Percentiles rank a stretch among this genome's conserved stretches.
phyloP scores from a whole-genome alignment of 129 eudicot genomes.

The Mikania micrantha region DNA sequence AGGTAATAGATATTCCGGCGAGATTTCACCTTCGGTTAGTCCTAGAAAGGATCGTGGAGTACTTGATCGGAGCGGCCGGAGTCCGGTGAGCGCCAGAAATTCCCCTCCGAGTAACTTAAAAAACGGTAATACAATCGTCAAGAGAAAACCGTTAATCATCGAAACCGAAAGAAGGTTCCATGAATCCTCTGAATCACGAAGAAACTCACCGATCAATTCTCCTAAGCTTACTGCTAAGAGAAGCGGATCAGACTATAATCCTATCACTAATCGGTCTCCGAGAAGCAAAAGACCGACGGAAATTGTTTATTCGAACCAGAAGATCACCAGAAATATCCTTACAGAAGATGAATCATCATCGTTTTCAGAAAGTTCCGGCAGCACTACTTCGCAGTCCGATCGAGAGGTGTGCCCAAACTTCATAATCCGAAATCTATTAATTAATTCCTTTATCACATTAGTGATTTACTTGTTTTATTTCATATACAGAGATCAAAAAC shows the following conservation, averaged over 20 bases:
- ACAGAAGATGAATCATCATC: conserved; percentile 78
- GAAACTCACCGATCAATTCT: conserved; percentile 53
- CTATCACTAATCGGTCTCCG: conserved; percentile 44
- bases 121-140: conserved; percentile 41
- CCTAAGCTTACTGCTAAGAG: conserved; percentile 51
- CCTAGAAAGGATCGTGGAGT: conserved; percentile 42
- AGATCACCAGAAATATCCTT: conserved; percentile 14
- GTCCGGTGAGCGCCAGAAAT: conserved; percentile 43
- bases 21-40: conserved; percentile 36
- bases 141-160: conserved; percentile 44
- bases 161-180: conserved; percentile 47
- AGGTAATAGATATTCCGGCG: conserved; percentile 24
- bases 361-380: conserved; percentile 64
- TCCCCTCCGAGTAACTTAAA: conserved; percentile 21
- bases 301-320: conserved; percentile 30
- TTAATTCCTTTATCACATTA: neutral
- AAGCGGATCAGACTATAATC: conserved; percentile 28
- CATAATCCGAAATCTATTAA: neutral
- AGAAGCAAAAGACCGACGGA: conserved; percentile 36
- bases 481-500: conserved; percentile 46
- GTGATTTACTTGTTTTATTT: neutral
- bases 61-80: conserved; percentile 39
- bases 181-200: conserved; percentile 36
- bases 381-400: conserved; percentile 76
- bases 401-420: conserved; percentile 48